Evolutionary conservation across 1,139 yeast species (phyloP).

Genomic region (Diutina neorugosa): DNA sequence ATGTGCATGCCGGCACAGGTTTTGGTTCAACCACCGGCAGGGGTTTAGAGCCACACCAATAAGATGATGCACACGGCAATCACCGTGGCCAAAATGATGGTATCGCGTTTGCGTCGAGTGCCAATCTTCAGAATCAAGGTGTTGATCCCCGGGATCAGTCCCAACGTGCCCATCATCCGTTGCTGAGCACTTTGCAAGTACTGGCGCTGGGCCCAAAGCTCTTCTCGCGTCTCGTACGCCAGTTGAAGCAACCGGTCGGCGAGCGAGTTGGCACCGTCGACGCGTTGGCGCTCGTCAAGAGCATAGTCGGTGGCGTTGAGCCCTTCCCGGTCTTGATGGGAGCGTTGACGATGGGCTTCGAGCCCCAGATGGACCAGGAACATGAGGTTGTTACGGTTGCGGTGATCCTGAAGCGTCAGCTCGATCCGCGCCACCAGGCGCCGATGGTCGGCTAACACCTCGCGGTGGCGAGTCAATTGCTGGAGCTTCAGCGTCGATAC

Average conservation of each 20-base stretch:
- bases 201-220: conserved; percentile 59
- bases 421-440: conserved; percentile 49
- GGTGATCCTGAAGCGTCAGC: conserved; percentile 53
- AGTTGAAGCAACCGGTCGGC: conserved; percentile 73
- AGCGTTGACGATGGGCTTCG: conserved; percentile 38
- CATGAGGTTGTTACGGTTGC: conserved; percentile 63
- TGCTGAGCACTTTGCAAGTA: conserved; percentile 53
- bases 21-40: too few relatives aligned
- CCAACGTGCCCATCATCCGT: conserved; percentile 47
- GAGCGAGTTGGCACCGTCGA: conserved; percentile 59
- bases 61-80: conserved; percentile 64
- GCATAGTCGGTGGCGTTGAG: conserved; percentile 47
- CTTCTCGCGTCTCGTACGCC: conserved; percentile 86
- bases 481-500: conserved; percentile 64
- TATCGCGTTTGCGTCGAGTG: conserved; percentile 80
- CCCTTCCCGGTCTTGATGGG: conserved; percentile 23
- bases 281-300: conserved; percentile 63
- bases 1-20: too few relatives aligned
- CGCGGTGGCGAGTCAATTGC: conserved; percentile 76
- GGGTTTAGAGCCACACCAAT: conserved; percentile 14
- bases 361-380: conserved; percentile 73
- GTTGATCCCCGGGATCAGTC: conserved; percentile 72
- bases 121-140: conserved; percentile 69
- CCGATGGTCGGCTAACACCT: conserved; percentile 60
- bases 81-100: conserved; percentile 67